Percentiles rank a stretch among this genome's conserved stretches.
These are phyloP conservation scores for Didymella glomerata DNA, from an alignment of 2,329 filamentous ascomycete species.

Conservation along the genomic window DNA sequence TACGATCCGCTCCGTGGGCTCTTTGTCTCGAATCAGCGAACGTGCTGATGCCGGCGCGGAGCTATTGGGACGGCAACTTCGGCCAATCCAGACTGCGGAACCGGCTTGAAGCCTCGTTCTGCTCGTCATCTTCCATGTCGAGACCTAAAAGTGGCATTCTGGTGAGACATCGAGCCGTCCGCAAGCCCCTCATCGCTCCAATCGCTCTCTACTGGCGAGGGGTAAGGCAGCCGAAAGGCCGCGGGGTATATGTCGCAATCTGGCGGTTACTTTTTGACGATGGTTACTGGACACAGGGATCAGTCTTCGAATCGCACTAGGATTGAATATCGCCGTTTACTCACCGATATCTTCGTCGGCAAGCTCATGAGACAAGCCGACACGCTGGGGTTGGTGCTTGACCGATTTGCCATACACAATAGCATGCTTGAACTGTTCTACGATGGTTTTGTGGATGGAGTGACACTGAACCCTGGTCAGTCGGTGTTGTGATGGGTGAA, in stretches of 20 bases:
- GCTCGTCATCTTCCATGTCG: constrained; percentile 43
- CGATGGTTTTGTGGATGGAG: constrained; percentile 93
- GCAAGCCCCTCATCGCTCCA: constrained; percentile 36
- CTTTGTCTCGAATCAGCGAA: constrained; percentile 41
- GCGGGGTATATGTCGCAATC: constrained; percentile 31
- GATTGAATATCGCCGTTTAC: constrained; percentile 40
- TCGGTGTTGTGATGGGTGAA: constrained; percentile 28
- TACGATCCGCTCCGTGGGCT: constrained; percentile 47
- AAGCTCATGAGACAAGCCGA: constrained; percentile 89
- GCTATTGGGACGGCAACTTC: constrained; percentile 43
- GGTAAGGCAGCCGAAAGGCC: constrained; percentile 29
- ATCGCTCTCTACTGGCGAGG: constrained; percentile 33
- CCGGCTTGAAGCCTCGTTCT: constrained; percentile 40
- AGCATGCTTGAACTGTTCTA: constrained; percentile 93
- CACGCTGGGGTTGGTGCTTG: constrained; percentile 97
- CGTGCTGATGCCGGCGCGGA: constrained; percentile 44
- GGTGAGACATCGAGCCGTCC: constrained; percentile 47
- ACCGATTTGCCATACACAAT: constrained; percentile 98
- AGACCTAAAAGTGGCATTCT: constrained; percentile 37
- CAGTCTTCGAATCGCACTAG: constrained; percentile 25
- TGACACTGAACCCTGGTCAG: constrained; percentile 75
- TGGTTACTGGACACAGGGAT: constrained; percentile 50
- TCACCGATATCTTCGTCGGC: constrained; percentile 96
- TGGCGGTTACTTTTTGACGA: constrained; percentile 52
- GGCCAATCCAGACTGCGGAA: constrained; percentile 45